Percentiles rank a stretch among this genome's conserved stretches.
Evolutionary conservation across 257 asterid genomes (phyloP).

Genomic region (Datura wrightii): DNA sequence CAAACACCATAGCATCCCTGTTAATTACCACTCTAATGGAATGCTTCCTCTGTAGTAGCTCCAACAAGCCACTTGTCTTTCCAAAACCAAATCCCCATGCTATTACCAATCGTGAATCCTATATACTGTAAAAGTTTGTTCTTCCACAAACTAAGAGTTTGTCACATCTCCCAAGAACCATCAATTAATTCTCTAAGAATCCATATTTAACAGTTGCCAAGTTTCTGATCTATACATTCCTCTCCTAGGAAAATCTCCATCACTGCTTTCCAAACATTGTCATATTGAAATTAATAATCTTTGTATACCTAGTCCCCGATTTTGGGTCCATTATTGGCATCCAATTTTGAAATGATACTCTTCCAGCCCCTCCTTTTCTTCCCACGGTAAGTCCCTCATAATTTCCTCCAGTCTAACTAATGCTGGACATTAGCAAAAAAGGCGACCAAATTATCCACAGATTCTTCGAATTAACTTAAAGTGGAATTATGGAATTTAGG

Average conservation of each 20-base stretch:
- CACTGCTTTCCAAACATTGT: neutral
- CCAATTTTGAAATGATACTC: neutral
- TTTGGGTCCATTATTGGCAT: neutral
- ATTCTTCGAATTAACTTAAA: neutral
- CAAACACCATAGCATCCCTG: neutral
- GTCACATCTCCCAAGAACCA: neutral
- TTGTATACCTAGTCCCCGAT: neutral
- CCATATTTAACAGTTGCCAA: neutral
- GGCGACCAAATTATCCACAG: neutral
- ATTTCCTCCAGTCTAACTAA: neutral
- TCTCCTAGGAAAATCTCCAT: neutral
- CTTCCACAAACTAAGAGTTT: neutral
- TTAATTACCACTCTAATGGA: neutral
- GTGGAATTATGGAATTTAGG: neutral
- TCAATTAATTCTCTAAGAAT: neutral
- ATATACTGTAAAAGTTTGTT: neutral
- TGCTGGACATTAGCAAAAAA: neutral
- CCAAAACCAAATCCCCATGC: neutral
- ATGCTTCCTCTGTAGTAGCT: neutral
- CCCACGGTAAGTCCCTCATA: neutral
- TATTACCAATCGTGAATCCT: neutral
- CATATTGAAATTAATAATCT: constrained; percentile 11
- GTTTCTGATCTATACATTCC: neutral
- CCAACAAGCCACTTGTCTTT: neutral
- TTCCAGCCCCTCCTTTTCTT: neutral